Evolutionary conservation across 768 basidiomycete species (phyloP).

Genomic region (Suillus fuscotomentosus): DNA sequence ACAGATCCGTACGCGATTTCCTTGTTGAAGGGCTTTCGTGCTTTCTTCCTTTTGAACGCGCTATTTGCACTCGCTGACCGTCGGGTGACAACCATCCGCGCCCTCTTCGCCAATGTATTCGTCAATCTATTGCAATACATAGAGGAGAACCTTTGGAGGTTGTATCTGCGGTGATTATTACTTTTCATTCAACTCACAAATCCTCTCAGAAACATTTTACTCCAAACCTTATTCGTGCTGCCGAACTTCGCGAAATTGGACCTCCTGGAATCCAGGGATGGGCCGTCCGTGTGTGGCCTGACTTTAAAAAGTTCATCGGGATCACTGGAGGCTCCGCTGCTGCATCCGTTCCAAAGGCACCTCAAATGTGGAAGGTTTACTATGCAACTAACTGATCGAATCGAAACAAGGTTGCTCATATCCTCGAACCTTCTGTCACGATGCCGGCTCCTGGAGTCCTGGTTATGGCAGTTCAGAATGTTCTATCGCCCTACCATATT

Average conservation of each 20-base stretch:
- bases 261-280: neutral
- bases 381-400: neutral
- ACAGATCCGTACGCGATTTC: constrained; percentile 18
- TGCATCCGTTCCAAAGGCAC: constrained; percentile 6
- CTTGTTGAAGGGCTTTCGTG: constrained; percentile 12
- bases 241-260: constrained; percentile 7
- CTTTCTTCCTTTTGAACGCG: constrained; percentile 9
- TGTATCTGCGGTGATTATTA: neutral
- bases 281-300: constrained; percentile 8
- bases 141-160: constrained; percentile 9
- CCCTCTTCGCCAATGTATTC: constrained; percentile 1
- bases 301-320: neutral
- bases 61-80: constrained; percentile 9
- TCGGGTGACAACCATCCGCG: neutral
- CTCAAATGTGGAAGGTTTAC: neutral
- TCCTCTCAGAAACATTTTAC: constrained; percentile 5
- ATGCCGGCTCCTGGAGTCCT: neutral
- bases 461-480: constrained; percentile 3
- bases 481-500: neutral
- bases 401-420: constrained; percentile 1
- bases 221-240: constrained; percentile 10
- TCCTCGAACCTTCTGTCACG: constrained; percentile 4
- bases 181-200: neutral
- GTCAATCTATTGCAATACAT: constrained; percentile 4
- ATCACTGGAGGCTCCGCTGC: constrained; percentile 5